Evolutionary conservation across 2,329 filamentous ascomycete genomes (phyloP), one percentile per base, ranked within the genome.

Genomic region (Hawksworthiomyces lignivorus): DNA sequence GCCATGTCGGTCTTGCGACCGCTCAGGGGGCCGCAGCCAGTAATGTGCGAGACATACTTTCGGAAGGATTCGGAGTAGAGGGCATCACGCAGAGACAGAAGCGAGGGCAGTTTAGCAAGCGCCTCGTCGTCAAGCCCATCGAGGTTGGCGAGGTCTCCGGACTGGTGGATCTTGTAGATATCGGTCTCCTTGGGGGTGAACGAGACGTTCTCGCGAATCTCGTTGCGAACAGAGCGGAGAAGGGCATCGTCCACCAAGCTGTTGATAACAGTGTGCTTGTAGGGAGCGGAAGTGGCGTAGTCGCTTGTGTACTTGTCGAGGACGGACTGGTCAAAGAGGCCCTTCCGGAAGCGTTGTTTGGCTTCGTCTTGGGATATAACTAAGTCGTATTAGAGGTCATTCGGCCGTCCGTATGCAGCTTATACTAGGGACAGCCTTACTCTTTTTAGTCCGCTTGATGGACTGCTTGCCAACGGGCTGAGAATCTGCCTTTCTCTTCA

Each of bases 121-220:
- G 89, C 88, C 7, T 82, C 80, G 58, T 94, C 82, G 48, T 94
- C 87, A 32, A 98, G 77, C 19, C 92, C 92, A 63, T 96, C 90
- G 45, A 98, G 79, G 64, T 98, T 98, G 35, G 92, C 92, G 26
- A 98, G 75, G 61, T 98, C 92, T 51, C 92, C 92, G 5, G 90
- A 97, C 69, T 98, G 92, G 73, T 96, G 89, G 58, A 98, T 97
- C 66, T 94, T 95, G 76, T 98, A 98, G 55, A 98, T 98, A 62
- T 98, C 92, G 36, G 92, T 98, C 65, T 98, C 92, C 64, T 98
- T 98, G 54, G 89, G 89, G 11, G 92, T 96, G 68, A 98, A 98
- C 52, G 86, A 82, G 52, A 98, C 85, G 58, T 95, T 89, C 52
- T 84, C 74, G 62, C 83, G 82, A 62, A 97, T 90, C 67, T 98